Evolutionary conservation across 805 yeast species (phyloP), one percentile per base, ranked within the genome.

Genomic region (Pichia eremophila): DNA sequence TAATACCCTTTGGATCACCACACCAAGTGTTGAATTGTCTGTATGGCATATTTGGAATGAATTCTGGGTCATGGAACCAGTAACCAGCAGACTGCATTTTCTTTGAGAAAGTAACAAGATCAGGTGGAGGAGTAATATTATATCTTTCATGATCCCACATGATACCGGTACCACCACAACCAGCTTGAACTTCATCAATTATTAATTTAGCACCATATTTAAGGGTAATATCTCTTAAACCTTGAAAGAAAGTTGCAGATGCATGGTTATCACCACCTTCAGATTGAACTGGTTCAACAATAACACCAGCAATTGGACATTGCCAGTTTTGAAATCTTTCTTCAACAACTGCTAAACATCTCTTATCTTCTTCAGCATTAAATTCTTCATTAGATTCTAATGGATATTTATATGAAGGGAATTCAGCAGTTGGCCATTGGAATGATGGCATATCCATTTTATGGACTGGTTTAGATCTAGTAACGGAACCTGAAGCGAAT

Each of bases 351-450:
- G 70, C 76, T 54, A 90, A 74, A 65, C 96, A 86, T 61, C 93
- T 76, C 51, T 73, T 79, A 68, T 90, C 98, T 70, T 89, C 96
- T 44, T 72, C 65, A 43, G 71, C 69, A 76, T 90, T 90, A 43
- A 27, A 40, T 55, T 69, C 97, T 64, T 86, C 96, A 67, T 90
- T 96, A 67, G 85, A 95, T 63, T 82, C 86, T 57, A 91, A 74
- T 43, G 87, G 81, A 66, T 83, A 86, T 57, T 78, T 79, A 62
- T 72, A 72, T 53, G 75, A 75, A 31, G 95, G 81, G 71, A 85
- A 93, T 66, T 87, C 88, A 48, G 96, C 96, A 66, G 85, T 89
- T 62, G 98, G 98, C 97, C 97, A 90, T 62, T 86, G 79, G 73
- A 90, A 90, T 8, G 95, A 81, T 51, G 98, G 98, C 69, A 91